Evolutionary conservation across 2,329 filamentous ascomycete genomes (phyloP).

Genomic region (Ceratocystis variospora): DNA sequence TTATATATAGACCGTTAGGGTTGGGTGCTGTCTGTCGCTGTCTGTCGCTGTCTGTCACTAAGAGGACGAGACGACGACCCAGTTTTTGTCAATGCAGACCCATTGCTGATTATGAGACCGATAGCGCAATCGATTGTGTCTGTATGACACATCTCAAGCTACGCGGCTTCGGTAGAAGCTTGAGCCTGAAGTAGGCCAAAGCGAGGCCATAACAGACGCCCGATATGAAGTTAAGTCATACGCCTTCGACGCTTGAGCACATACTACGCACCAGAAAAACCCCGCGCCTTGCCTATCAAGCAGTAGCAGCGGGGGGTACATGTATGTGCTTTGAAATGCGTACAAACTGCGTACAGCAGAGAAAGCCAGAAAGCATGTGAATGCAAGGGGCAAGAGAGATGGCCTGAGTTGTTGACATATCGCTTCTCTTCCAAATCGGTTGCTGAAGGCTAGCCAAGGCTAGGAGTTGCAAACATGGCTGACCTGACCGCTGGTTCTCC

Average conservation of each 20-base stretch:
- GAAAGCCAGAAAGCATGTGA: not conserved
- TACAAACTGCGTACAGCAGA: not conserved
- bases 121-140: not conserved
- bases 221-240: not conserved
- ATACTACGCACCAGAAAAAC: not conserved
- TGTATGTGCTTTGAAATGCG: not conserved
- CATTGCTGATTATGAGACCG: not conserved
- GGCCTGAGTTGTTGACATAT: not conserved
- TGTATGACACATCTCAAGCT: slow-evolving; percentile 5
- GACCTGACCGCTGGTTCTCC: too few relatives aligned
- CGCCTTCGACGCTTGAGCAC: not conserved
- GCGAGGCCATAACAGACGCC: not conserved
- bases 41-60: too few relatives aligned
- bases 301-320: not conserved
- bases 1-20: not conserved
- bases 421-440: not conserved
- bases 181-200: not conserved
- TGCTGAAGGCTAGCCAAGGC: not conserved
- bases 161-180: not conserved
- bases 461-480: too few relatives aligned
- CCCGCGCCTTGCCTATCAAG: not conserved
- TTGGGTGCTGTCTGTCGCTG: not conserved
- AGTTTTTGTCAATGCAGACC: not conserved
- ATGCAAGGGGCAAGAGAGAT: not conserved
- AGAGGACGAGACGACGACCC: not conserved